Evolutionary conservation across 371 early-diverging fungal species (phyloP).

Genomic region (Mucor irregularis): DNA sequence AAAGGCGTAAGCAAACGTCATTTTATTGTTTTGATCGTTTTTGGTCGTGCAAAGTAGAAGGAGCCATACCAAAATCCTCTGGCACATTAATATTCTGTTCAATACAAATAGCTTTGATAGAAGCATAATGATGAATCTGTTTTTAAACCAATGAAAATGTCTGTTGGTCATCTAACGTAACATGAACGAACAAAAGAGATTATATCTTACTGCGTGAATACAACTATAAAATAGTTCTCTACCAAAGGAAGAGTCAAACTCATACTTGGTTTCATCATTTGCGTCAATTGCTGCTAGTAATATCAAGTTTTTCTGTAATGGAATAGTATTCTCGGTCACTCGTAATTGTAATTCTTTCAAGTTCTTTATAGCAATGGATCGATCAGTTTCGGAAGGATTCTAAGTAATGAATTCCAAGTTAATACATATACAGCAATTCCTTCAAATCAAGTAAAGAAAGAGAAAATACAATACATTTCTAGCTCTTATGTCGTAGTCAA

Average conservation of each 20-base stretch:
- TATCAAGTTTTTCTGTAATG: conserved; percentile 23
- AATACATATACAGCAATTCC: not conserved
- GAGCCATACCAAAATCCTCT: conserved; percentile 56
- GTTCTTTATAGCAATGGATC: conserved; percentile 33
- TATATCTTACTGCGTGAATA: conserved; percentile 38
- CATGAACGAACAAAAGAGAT: too few species aligned
- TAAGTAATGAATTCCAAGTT: not conserved
- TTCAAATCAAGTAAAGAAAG: too few species aligned
- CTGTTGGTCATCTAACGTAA: not conserved
- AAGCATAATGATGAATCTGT: conserved; percentile 60
- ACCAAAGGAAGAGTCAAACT: conserved; percentile 49
- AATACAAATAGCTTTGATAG: conserved; percentile 56
- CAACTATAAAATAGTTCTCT: conserved; percentile 70
- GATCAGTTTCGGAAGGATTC: conserved; percentile 39
- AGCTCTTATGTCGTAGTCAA: conserved; percentile 50
- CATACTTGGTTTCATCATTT: conserved; percentile 19
- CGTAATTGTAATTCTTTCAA: conserved; percentile 19
- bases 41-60: conserved; percentile 45
- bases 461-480: conserved; percentile 38
- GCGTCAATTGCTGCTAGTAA: conserved; percentile 41
- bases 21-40: conserved; percentile 7
- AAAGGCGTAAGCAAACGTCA: too few species aligned
- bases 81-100: conserved; percentile 44
- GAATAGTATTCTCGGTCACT: conserved; percentile 3
- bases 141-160: not conserved